A percentile compares a stretch with the other conserved stretches of the same genome.
These are phyloP conservation scores for Ceratocystis smalleyi DNA, from an alignment of 2,329 filamentous ascomycete species.

Conservation along the genomic window DNA sequence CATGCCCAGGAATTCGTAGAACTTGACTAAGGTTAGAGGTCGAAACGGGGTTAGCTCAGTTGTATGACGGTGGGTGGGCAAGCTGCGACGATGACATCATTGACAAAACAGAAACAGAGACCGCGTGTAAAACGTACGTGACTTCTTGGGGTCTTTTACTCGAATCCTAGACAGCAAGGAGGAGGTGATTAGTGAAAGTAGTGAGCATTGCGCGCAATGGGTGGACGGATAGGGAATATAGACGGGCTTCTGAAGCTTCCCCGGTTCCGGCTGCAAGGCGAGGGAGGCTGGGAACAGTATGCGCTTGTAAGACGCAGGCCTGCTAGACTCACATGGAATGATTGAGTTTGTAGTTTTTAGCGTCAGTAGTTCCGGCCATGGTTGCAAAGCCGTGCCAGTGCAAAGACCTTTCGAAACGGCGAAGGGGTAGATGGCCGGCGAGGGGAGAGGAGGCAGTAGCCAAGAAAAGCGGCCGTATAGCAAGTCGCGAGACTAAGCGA, in stretches of 20 bases:
- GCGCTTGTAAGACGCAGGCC: too few relatives aligned
- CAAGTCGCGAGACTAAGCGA: neutral
- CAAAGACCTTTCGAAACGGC: neutral
- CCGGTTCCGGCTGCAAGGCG: neutral
- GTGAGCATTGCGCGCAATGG: neutral
- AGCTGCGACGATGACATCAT: neutral
- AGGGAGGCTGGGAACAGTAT: too few relatives aligned
- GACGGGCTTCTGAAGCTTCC: neutral
- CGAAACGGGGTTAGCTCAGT: neutral
- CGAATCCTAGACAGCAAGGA: constrained; percentile 47
- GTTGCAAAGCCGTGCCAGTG: constrained; percentile 25
- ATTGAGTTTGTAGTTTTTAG: constrained; percentile 66
- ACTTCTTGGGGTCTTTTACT: constrained; percentile 82
- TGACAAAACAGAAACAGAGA: neutral
- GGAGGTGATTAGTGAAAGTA: constrained; percentile 9
- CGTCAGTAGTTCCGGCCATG: constrained; percentile 57
- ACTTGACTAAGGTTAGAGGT: constrained; percentile 46
- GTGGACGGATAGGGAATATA: neutral
- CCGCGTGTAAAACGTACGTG: constrained; percentile 32
- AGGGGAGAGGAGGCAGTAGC: neutral
- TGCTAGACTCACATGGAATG: constrained; percentile 58
- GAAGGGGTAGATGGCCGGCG: neutral
- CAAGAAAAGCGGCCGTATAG: neutral
- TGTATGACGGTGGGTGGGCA: neutral
- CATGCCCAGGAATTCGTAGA: constrained; percentile 88